Conservation (phyloP, 2,329 filamentous ascomycete species). For the Monosporascus sp. region DNA sequence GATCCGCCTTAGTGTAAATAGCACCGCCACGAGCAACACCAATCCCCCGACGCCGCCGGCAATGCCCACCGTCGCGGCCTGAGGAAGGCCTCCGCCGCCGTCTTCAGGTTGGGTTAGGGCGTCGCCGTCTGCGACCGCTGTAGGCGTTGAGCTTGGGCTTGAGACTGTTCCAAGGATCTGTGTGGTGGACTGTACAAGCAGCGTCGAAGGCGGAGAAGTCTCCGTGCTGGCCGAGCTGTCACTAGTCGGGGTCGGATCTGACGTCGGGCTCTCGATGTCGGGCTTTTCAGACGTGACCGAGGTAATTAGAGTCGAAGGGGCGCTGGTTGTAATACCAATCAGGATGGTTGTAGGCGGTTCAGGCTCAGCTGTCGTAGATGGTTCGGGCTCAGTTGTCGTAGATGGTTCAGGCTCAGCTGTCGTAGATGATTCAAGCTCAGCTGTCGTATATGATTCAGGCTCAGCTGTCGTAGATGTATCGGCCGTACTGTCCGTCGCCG, state of each 20-base stretch:
- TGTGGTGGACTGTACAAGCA: constrained; percentile 2
- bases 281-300: constrained; percentile 14
- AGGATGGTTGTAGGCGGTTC: constrained; percentile 1
- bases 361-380: not conserved
- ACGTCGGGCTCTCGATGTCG: constrained; percentile 15
- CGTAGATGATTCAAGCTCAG: constrained; percentile 1
- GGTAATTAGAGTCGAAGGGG: constrained; percentile 16
- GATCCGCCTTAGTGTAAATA: constrained; percentile 22
- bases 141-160: not conserved
- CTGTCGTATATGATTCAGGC: not conserved
- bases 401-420: constrained; percentile 1
- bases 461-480: not conserved
- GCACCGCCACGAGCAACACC: constrained; percentile 13
- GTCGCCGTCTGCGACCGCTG: not conserved
- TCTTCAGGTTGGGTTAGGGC: not conserved
- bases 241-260: constrained; percentile 2
- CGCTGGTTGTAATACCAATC: constrained; percentile 10
- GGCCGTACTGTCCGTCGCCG: not conserved
- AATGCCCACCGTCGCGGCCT: constrained; percentile 22
- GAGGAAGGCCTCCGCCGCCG: constrained; percentile 11
- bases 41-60: constrained; percentile 23
- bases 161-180: not conserved
- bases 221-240: constrained; percentile 6
- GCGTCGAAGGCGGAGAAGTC: constrained; percentile 2
- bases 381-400: not conserved